A percentile compares a stretch with the other conserved stretches of the same genome.
Conservation (phyloP, 2,329 filamentous ascomycete genomes). For the Cyphellophora attinorum region DNA sequence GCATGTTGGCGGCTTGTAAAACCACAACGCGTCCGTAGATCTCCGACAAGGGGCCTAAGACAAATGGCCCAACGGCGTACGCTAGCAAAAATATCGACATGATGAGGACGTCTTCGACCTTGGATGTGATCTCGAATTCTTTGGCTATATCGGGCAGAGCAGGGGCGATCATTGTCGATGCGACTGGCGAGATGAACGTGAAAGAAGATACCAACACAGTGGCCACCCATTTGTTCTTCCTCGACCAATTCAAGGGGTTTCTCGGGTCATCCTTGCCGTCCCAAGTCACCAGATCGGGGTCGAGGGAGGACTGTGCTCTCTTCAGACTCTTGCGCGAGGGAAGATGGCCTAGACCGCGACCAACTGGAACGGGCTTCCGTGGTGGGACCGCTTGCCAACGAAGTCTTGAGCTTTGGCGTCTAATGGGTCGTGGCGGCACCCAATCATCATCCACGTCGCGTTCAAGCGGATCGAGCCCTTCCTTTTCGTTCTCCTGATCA, state of each 20-base stretch:
- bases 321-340: neutral
- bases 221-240: conserved; percentile 39
- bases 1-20: conserved; percentile 33
- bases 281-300: neutral
- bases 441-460: conserved; percentile 1
- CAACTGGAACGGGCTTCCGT: neutral
- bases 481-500: neutral
- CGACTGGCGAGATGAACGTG: conserved; percentile 47
- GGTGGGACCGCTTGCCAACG: neutral
- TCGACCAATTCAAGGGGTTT: conserved; percentile 35
- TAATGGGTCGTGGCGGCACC: neutral
- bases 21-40: conserved; percentile 34
- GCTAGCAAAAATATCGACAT: conserved; percentile 38
- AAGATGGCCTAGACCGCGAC: neutral
- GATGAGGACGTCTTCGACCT: conserved; percentile 27
- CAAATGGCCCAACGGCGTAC: conserved; percentile 34
- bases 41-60: conserved; percentile 33
- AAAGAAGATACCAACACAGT: conserved; percentile 40
- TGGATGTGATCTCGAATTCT: conserved; percentile 37
- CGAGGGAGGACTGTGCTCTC: neutral
- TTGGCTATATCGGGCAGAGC: conserved; percentile 35
- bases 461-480: neutral
- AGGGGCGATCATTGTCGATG: conserved; percentile 42
- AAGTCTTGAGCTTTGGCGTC: neutral
- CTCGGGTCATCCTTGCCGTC: neutral